A percentile compares a stretch with the other conserved stretches of the same genome.
Conservation (phyloP, 495 filamentous ascomycete genomes). For the Penicillium longicatenatum region DNA sequence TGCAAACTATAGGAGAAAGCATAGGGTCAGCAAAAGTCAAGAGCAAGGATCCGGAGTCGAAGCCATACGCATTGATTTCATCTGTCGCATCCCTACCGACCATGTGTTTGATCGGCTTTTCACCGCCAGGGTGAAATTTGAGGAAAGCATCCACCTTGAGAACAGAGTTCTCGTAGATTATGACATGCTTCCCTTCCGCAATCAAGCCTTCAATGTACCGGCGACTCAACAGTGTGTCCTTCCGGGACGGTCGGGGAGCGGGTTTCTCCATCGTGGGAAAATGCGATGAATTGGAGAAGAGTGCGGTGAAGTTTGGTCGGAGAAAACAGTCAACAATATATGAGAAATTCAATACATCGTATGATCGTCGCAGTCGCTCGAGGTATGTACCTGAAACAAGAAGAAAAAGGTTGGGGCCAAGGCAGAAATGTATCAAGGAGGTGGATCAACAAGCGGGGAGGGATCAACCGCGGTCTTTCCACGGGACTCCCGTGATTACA, state of each 20-base stretch:
- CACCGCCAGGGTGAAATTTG: conserved; percentile 87
- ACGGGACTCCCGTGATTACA: conserved; percentile 13
- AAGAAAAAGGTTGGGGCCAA: background rate
- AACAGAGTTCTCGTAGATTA: conserved; percentile 80
- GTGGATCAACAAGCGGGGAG: conserved; percentile 26
- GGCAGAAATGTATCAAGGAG: conserved; percentile 22
- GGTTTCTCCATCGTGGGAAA: conserved; percentile 23
- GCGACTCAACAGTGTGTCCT: conserved; percentile 60
- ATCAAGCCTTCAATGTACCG: conserved; percentile 85
- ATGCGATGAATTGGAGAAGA: conserved; percentile 8
- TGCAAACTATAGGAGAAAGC: conserved; percentile 64
- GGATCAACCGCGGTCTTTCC: conserved; percentile 22
- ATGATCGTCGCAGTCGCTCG: background rate
- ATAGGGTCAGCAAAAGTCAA: conserved; percentile 2
- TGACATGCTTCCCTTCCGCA: conserved; percentile 77
- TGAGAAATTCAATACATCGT: conserved; percentile 1
- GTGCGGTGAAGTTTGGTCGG: background rate
- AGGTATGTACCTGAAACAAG: background rate
- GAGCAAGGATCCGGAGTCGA: conserved; percentile 16
- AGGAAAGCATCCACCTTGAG: conserved; percentile 88
- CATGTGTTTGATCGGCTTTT: conserved; percentile 92
- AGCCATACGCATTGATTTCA: conserved; percentile 82
- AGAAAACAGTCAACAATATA: background rate
- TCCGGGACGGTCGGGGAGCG: conserved; percentile 32
- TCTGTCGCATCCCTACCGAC: conserved; percentile 95